Base-by-base conservation (phyloP, 2,329 filamentous ascomycete genomes). In the Diaporthe vaccinii region DNA sequence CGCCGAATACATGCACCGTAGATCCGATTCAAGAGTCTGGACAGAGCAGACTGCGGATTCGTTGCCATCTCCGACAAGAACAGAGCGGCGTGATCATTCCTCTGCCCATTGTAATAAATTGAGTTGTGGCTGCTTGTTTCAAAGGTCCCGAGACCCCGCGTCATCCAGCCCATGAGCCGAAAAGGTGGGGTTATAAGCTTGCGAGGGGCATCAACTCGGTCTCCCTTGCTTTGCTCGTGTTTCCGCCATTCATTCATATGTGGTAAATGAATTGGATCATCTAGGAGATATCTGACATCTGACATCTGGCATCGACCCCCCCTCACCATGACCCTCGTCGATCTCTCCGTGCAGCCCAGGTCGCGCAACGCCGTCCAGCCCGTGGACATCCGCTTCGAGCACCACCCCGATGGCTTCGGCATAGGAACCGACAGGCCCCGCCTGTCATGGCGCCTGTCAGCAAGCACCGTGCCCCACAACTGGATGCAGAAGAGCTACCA, bases 401-500 rank as follows among this genome's bases (percentile, higher is more conserved):
- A 77, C 9, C 76, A 77, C 20, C 76, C 76, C 0, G 61, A 65
- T 36, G 76, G 76, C 46, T 74, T 77, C 8, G 76, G 71, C 22
- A 44, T 77, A 41, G 74, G 76, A 5, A 71, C 65, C 20, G 67
- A 34, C 17, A 70, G 17, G 12, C 76, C 76, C 1, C 71, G 74
- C 36, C 17, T 77, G 15, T 77, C 76, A 36, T 77, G 74, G 76
- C 76, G 74, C 20, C n/a, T 57, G 20, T 41, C 53, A 6, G 74
- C 61, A 10, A 44, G 39, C 9, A 53, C 25, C 28, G 15, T 75
- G 15, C 39, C 62, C 25, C 44, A 53, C 12, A 62, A 46, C 53
- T 77, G 74, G 74, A 31, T 34, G 17, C 76, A 77, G 55, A 72
- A 61, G 28, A 73, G 65, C 57, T 77, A 77, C n/a, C 44, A 71